Evolutionary conservation across 2,329 filamentous ascomycete species (phyloP), one percentile per base, ranked within the genome.

Genomic region (Pseudocercospora eumusae): DNA sequence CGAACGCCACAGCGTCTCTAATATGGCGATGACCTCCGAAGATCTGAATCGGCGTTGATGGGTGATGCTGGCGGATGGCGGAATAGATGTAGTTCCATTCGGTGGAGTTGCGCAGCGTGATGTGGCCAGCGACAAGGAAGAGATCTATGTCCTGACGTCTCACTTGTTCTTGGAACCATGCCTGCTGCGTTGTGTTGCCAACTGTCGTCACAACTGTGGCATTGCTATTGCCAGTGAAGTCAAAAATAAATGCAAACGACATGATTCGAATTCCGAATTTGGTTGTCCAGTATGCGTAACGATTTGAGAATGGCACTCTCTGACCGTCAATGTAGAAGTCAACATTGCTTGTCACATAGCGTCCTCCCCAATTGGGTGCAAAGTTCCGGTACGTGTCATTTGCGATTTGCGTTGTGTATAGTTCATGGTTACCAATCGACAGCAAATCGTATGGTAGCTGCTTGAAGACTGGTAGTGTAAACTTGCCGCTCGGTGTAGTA

Each of bases 61-160:
- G 83, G 57, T 82, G 82, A 18, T 80, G 75, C 10, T 79, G 78
- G 15, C 87, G 82, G 66, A 90, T 88, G 28, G 84, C 82, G 47
- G 83, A 78, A 67, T 84, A 83, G 13, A 89, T 82, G 0, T 77
- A 78, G 2, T 76, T 73, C 63, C 81, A 78, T 4, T 78, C 79
- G 56, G 75, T 78, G 5, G 71, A 75, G 11, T 77, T 76, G 5
- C 76, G 77, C 6, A 77, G 80, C 15, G 85, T 84, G 67, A 87
- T 88, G 73, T 90, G 87, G 0, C 87, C 87, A 42, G 86, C 78
- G 10, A 90, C 74, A 20, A 89, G 66, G 67, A 88, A 89, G 10
- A 88, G 69, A 70, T 90, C 87, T 45, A 89, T 81, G 2, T 85
- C 82, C 45, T 86, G 74, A 3, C 75, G 75, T 60, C 83, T 81